phyloP scores from a whole-genome alignment of 805 yeast genomes.

The Ogataea salicorniae region DNA sequence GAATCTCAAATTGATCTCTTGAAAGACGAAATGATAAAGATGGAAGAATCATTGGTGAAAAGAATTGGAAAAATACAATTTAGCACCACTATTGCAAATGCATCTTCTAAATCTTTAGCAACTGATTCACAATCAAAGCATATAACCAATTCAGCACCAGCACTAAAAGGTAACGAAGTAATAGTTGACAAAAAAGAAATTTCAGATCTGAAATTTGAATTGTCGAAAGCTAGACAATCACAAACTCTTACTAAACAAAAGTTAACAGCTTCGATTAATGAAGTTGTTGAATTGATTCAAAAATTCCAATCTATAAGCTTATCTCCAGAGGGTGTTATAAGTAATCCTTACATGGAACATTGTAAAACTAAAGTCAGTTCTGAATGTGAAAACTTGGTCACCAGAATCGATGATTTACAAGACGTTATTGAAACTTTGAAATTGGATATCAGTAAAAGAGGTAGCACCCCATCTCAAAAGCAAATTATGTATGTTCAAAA shows the following conservation, averaged over 20 bases:
- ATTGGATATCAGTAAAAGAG: slow-evolving; percentile 87
- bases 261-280: slow-evolving; percentile 39
- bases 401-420: slow-evolving; percentile 84
- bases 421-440: slow-evolving; percentile 86
- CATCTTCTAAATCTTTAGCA: background rate
- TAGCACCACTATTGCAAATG: slow-evolving; percentile 7
- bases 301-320: slow-evolving; percentile 40
- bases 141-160: background rate
- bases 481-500: slow-evolving; percentile 62
- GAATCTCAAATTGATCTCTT: slow-evolving; percentile 25
- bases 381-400: slow-evolving; percentile 68
- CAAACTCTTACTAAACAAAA: slow-evolving; percentile 40
- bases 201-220: slow-evolving; percentile 48
- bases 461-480: slow-evolving; percentile 72
- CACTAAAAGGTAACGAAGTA: background rate
- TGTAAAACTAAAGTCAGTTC: slow-evolving; percentile 70
- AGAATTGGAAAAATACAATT: slow-evolving; percentile 23
- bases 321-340: slow-evolving; percentile 23
- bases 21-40: slow-evolving; percentile 23
- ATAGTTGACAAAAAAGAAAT: slow-evolving; percentile 28
- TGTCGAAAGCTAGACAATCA: slow-evolving; percentile 54
- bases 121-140: background rate
- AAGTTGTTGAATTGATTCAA: slow-evolving; percentile 40
- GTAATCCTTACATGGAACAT: slow-evolving; percentile 58
- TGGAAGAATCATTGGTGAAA: slow-evolving; percentile 22